These are phyloP conservation scores for Cyclotella kingstonii DNA, from an alignment of 108 stramenopile genomes.

Conservation along the genomic window DNA sequence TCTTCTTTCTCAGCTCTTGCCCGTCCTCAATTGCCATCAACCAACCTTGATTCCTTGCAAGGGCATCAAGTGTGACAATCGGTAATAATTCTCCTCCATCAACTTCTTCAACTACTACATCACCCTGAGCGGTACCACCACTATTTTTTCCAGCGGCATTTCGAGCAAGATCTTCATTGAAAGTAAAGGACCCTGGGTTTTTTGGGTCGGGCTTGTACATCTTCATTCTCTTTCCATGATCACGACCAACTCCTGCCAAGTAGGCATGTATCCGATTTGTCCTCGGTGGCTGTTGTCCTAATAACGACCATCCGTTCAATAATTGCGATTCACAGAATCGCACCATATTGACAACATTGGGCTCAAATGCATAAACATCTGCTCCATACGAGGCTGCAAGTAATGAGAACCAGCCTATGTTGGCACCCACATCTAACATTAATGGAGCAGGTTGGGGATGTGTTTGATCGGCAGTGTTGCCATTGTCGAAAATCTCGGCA, in stretches of 20 bases:
- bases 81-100: conserved; percentile 13
- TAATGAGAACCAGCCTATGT: conserved; percentile 58
- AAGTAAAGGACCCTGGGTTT: conserved; percentile 47
- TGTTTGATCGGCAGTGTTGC: too few species aligned
- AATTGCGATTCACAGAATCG: conserved; percentile 53
- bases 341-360: conserved; percentile 54
- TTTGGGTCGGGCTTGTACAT: conserved; percentile 29
- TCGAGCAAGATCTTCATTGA: conserved; percentile 14
- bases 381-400: conserved; percentile 46
- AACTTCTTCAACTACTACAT: conserved; percentile 1
- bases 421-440: conserved; percentile 55
- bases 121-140: too few species aligned
- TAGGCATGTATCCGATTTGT: conserved; percentile 23
- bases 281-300: not conserved
- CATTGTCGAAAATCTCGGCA: conserved; percentile 10
- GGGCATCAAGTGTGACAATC: conserved; percentile 37
- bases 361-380: conserved; percentile 53
- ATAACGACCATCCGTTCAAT: conserved; percentile 35
- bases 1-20: too few species aligned
- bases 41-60: conserved; percentile 40
- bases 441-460: not conserved
- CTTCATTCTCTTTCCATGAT: conserved; percentile 16
- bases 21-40: too few species aligned
- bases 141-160: too few species aligned
- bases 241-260: conserved; percentile 37